Evolutionary conservation across 768 basidiomycete genomes (phyloP).

Genomic region (Boletus insuetus): DNA sequence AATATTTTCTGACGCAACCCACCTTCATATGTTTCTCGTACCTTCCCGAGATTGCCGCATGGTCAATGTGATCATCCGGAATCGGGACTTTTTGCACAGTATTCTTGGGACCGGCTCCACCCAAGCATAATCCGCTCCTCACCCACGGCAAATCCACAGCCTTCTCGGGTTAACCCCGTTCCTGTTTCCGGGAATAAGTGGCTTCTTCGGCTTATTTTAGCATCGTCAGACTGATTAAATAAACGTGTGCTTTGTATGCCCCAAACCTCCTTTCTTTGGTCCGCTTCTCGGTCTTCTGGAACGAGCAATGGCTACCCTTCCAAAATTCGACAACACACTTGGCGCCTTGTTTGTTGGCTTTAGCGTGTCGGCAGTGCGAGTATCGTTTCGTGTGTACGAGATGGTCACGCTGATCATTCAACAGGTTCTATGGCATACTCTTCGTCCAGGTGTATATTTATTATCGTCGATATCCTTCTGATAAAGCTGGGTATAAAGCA

Average conservation of each 20-base stretch:
- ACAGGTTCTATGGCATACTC: constrained; percentile 50
- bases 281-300: neutral
- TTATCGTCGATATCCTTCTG: constrained; percentile 52
- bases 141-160: neutral
- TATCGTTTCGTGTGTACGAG: neutral
- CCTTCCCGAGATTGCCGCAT: neutral
- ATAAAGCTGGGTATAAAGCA: constrained; percentile 48
- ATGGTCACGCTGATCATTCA: constrained; percentile 24
- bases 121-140: neutral
- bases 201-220: constrained; percentile 9
- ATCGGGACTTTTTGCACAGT: neutral
- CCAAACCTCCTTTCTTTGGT: neutral
- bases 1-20: constrained; percentile 4
- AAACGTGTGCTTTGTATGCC: neutral
- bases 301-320: constrained; percentile 14
- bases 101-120: neutral
- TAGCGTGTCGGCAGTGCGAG: constrained; percentile 42
- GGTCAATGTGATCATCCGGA: neutral
- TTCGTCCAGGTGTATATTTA: constrained; percentile 54
- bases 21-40: neutral
- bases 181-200: neutral
- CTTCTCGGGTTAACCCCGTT: constrained; percentile 5
- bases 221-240: neutral
- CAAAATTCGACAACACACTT: constrained; percentile 45
- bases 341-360: constrained; percentile 63